A percentile compares a stretch with the other conserved stretches of the same genome.
Conservation (phyloP, 1,284 basidiomycete genomes). For the Anthracocystis walkeri region DNA sequence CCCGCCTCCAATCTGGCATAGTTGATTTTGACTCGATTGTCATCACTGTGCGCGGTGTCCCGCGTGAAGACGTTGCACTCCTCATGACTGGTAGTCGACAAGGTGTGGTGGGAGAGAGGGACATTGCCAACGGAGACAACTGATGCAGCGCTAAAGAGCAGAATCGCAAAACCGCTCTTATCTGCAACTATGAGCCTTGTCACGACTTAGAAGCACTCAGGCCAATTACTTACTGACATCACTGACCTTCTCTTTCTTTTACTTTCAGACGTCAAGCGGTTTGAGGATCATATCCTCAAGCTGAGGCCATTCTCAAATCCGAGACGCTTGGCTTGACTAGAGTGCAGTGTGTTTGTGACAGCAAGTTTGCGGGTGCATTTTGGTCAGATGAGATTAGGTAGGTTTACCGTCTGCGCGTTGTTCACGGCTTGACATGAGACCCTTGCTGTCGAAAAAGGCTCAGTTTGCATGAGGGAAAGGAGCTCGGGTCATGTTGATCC, state of each 20-base stretch:
- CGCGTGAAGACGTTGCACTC: not conserved
- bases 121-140: not conserved
- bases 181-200: no score
- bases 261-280: no score
- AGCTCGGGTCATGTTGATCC: constrained; percentile 3
- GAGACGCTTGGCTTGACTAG: no score
- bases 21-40: constrained; percentile 9
- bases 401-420: not conserved
- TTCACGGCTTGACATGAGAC: not conserved
- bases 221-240: no score
- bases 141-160: not conserved
- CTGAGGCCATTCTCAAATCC: no score
- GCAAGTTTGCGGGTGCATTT: not conserved
- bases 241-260: no score
- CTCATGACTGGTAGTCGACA: not conserved
- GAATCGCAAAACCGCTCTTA: no score
- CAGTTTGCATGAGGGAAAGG: no score
- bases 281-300: no score
- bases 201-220: no score
- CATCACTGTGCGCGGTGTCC: constrained; percentile 10
- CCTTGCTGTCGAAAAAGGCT: constrained; percentile 4
- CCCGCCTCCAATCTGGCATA: constrained; percentile 1
- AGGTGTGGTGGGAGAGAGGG: not conserved
- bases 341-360: no score
- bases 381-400: not conserved